Evolutionary conservation across 108 stramenopile species (phyloP).

Genomic region (Cyclotella choctawhatcheeana): DNA sequence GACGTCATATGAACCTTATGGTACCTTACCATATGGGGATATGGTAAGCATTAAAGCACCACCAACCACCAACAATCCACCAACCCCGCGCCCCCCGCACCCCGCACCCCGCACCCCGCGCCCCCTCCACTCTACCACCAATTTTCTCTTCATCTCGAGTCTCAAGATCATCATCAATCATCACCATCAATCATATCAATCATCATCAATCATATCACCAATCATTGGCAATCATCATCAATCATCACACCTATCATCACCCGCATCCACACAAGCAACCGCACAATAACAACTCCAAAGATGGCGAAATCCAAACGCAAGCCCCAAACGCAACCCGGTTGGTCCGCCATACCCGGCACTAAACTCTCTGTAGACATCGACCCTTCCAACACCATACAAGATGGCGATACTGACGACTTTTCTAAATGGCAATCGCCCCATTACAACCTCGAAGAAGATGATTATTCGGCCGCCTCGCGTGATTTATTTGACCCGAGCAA

Average conservation of each 20-base stretch:
- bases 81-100: no score
- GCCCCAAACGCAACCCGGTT: not conserved
- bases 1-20: no score
- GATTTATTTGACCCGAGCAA: conserved; percentile 21
- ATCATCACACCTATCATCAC: not conserved
- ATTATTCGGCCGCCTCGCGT: not conserved
- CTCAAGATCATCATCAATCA: not conserved
- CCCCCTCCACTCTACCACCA: no score
- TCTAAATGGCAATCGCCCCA: conserved; percentile 31
- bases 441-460: conserved; percentile 22
- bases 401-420: conserved; percentile 13
- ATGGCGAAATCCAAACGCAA: conserved; percentile 19
- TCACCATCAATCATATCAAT: no score
- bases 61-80: no score
- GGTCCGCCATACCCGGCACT: conserved; percentile 8
- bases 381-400: not conserved
- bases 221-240: not conserved
- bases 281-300: not conserved
- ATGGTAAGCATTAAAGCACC: no score
- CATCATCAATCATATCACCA: no score
- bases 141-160: no score
- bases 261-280: not conserved
- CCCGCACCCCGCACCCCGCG: no score
- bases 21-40: no score
- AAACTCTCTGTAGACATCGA: not conserved